These are phyloP conservation scores for Ceratonia siliqua DNA, from an alignment of 306 rosid species.

Conservation along the genomic window DNA sequence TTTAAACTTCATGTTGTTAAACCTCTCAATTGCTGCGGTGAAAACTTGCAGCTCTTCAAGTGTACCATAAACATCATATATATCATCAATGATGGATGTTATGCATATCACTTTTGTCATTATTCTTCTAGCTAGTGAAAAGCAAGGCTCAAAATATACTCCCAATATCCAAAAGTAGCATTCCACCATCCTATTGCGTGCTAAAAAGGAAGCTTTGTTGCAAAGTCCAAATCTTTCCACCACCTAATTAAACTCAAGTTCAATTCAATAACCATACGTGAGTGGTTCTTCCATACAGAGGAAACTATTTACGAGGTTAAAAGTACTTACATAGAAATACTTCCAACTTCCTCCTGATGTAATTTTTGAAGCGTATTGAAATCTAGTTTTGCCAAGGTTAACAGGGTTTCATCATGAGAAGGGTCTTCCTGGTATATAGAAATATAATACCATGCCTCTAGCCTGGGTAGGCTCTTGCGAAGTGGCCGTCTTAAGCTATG, in stretches of 20 bases:
- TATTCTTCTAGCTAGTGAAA: background rate
- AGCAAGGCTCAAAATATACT: background rate
- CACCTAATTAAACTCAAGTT: constrained; percentile 20
- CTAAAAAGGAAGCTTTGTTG: background rate
- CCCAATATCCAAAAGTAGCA: constrained; percentile 43
- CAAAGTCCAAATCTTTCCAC: constrained; percentile 35
- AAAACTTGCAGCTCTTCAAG: background rate
- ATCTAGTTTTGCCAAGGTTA: constrained; percentile 38
- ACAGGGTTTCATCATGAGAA: constrained; percentile 23
- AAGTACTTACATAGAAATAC: constrained; percentile 21
- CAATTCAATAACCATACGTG: background rate
- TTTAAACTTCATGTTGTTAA: no score
- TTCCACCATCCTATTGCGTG: constrained; percentile 29
- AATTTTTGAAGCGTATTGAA: constrained; percentile 40
- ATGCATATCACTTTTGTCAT: background rate
- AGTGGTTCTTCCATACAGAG: background rate
- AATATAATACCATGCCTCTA: constrained; percentile 24
- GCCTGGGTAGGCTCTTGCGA: constrained; percentile 21
- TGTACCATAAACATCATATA: background rate
- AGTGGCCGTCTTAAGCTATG: constrained; percentile 32
- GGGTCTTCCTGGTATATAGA: constrained; percentile 29
- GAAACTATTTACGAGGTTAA: no score
- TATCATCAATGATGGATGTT: background rate
- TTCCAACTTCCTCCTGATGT: constrained; percentile 37
- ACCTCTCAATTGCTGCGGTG: background rate